phyloP scores from a whole-genome alignment of 2,329 filamentous ascomycete species.

The Ploettnerulaceae sp. region DNA sequence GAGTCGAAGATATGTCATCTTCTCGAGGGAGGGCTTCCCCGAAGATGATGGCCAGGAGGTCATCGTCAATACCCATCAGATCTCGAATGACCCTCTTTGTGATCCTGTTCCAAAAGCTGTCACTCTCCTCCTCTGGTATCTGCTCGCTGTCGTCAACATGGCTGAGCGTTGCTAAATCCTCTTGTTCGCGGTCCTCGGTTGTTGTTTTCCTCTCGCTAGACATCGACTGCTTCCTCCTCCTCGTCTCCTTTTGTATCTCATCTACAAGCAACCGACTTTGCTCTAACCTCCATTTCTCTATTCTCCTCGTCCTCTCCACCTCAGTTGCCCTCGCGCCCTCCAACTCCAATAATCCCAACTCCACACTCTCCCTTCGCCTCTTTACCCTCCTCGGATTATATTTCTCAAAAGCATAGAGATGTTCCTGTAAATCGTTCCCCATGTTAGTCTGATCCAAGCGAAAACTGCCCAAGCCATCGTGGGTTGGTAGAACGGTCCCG shows the following conservation, averaged over 20 bases:
- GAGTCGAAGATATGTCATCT: slow-evolving; percentile 35
- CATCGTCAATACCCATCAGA: slow-evolving; percentile 86
- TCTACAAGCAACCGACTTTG: slow-evolving; percentile 82
- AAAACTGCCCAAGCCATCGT: slow-evolving; percentile 90
- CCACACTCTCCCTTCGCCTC: slow-evolving; percentile 49
- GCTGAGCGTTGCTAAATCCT: slow-evolving; percentile 32
- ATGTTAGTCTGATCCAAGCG: slow-evolving; percentile 53
- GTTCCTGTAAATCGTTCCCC: slow-evolving; percentile 64
- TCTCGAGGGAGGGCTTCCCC: slow-evolving; percentile 66
- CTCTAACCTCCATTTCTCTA: slow-evolving; percentile 88
- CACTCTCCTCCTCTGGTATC: slow-evolving; percentile 45
- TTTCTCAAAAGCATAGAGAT: slow-evolving; percentile 83
- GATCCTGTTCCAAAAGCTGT: slow-evolving; percentile 74
- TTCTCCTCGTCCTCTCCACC: slow-evolving; percentile 71
- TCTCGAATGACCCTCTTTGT: slow-evolving; percentile 84
- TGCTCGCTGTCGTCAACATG: slow-evolving; percentile 33
- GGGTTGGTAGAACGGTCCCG: slow-evolving; percentile 71
- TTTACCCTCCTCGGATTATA: slow-evolving; percentile 69
- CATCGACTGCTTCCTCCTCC: slow-evolving; percentile 60
- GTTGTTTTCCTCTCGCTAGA: slow-evolving; percentile 41
- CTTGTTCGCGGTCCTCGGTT: slow-evolving; percentile 28
- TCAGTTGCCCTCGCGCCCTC: slow-evolving; percentile 56
- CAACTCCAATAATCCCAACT: slow-evolving; percentile 46
- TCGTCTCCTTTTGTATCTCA: slow-evolving; percentile 83
- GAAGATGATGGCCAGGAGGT: slow-evolving; percentile 77